A percentile compares a stretch with the other conserved stretches of the same genome.
Conservation (phyloP, 768 basidiomycete species). For the Cubamyces sp. region DNA sequence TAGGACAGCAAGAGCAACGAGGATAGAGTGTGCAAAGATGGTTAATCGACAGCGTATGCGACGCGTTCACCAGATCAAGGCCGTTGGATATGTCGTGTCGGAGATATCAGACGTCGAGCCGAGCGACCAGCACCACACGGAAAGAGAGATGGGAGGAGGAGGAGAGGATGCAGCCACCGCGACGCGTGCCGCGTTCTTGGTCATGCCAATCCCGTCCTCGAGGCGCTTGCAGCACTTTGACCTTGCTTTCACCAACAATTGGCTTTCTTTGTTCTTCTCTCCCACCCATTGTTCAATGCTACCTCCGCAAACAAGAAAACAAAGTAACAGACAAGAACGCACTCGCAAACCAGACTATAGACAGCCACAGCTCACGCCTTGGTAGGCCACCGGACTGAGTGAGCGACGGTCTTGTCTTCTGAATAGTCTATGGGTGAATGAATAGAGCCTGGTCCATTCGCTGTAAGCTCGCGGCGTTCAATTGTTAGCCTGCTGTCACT, state of each 20-base stretch:
- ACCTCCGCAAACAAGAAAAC: not conserved
- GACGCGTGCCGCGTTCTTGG: not conserved
- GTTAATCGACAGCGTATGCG: not conserved
- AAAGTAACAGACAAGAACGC: no score
- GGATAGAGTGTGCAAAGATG: not conserved
- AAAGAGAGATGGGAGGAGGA: not conserved
- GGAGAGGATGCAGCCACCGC: conserved; percentile 13
- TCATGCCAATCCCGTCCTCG: not conserved
- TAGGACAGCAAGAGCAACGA: not conserved
- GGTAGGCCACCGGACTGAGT: no score
- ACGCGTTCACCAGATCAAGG: not conserved
- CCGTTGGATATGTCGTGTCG: not conserved
- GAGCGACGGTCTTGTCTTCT: no score
- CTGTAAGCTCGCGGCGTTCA: no score
- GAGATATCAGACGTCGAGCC: not conserved
- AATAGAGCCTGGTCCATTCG: no score
- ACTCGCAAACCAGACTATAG: no score
- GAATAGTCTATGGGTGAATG: no score
- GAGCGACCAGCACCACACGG: not conserved
- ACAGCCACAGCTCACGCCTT: no score
- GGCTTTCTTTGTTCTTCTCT: not conserved
- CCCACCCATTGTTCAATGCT: not conserved
- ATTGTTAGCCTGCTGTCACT: no score
- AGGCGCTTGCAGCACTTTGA: conserved; percentile 3
- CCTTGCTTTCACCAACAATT: not conserved